These are phyloP conservation scores for Pleurotus giganteus DNA, from an alignment of 768 basidiomycete species.

Conservation along the genomic window DNA sequence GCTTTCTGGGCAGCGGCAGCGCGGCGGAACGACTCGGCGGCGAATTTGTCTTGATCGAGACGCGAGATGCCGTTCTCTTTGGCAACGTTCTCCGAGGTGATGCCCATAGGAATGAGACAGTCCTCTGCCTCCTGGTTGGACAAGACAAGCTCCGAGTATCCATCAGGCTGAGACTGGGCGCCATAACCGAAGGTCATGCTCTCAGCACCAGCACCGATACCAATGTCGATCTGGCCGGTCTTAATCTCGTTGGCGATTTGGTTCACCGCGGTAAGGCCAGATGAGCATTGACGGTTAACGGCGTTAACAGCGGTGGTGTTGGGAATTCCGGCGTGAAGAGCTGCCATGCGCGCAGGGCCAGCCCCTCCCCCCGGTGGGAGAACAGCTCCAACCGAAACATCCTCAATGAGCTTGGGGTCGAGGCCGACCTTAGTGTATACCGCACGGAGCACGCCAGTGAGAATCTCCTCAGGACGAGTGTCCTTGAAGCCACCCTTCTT, in stretches of 20 bases:
- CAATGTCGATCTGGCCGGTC: constrained; percentile 82
- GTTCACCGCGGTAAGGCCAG: constrained; percentile 78
- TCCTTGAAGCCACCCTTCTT: constrained; percentile 92
- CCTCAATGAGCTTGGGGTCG: constrained; percentile 81
- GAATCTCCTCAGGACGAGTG: constrained; percentile 78
- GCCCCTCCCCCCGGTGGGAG: constrained; percentile 87
- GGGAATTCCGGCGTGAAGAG: constrained; percentile 83
- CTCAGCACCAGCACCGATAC: constrained; percentile 91
- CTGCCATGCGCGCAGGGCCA: constrained; percentile 79
- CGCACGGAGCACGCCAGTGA: constrained; percentile 73
- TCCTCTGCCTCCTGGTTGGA: constrained; percentile 69
- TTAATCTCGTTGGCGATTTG: constrained; percentile 81
- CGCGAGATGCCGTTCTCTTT: constrained; percentile 73
- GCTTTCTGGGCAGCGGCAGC: constrained; percentile 78
- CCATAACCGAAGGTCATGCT: constrained; percentile 85
- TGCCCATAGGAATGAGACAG: constrained; percentile 86
- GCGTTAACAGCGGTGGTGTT: constrained; percentile 72
- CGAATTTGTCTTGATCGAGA: constrained; percentile 78
- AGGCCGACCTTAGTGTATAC: constrained; percentile 66
- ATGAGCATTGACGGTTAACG: constrained; percentile 89
- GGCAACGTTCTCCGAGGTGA: constrained; percentile 94
- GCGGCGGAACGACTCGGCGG: constrained; percentile 82
- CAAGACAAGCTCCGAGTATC: constrained; percentile 65
- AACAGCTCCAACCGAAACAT: constrained; percentile 85
- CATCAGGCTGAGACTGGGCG: constrained; percentile 49